phyloP scores from a whole-genome alignment of 495 filamentous ascomycete genomes.

The Neurospora sp. region DNA sequence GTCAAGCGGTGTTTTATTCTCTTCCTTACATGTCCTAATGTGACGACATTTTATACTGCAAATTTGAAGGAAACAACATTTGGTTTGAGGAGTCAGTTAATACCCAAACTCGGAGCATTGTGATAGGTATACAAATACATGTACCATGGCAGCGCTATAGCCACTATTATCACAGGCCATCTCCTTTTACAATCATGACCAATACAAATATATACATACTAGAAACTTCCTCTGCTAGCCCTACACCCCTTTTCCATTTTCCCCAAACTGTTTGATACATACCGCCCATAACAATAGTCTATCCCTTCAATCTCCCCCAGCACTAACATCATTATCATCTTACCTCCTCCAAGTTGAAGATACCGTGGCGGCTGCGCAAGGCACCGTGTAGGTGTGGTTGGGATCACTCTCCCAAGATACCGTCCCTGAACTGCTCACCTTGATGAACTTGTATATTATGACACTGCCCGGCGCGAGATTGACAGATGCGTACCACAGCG shows the following conservation, averaged over 20 bases:
- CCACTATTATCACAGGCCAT: background rate
- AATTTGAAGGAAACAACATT: background rate
- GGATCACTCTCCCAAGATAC: conserved; percentile 56
- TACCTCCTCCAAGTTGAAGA: conserved; percentile 8
- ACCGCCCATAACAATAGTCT: background rate
- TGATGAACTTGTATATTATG: conserved; percentile 62
- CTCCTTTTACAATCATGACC: background rate
- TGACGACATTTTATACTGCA: background rate
- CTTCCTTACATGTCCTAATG: background rate
- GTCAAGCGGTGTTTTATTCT: background rate
- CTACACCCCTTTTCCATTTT: background rate
- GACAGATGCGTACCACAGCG: conserved; percentile 47
- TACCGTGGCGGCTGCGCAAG: conserved; percentile 20
- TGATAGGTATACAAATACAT: background rate
- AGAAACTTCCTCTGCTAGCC: background rate
- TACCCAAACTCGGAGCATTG: background rate
- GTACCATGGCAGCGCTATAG: background rate
- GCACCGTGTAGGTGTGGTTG: conserved; percentile 50
- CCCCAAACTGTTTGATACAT: background rate
- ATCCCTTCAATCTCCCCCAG: background rate
- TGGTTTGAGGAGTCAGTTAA: background rate
- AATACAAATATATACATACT: background rate
- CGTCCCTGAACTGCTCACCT: conserved; percentile 42
- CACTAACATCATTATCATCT: background rate
- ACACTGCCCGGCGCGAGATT: conserved; percentile 38